Evolutionary conservation across 2,329 filamentous ascomycete genomes (phyloP), one percentile per base, ranked within the genome.

Genomic region (Ceratocystis harringtonii): DNA sequence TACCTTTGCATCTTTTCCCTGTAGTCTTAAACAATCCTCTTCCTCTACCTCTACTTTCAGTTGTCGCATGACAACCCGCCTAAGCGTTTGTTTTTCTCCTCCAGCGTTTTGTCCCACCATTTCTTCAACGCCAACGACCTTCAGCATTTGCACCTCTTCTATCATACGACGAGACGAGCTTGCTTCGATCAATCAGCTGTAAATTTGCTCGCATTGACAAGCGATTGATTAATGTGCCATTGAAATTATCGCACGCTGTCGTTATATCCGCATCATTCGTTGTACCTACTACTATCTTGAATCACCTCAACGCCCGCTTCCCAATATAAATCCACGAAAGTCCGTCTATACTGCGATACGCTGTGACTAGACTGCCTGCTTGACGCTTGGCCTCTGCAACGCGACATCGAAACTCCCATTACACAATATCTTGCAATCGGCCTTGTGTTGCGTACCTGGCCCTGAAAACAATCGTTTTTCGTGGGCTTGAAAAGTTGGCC

Each of bases 31-130:
- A 58, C 28, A 8, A 8, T 52, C 55, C 28, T 5, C 28, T 28
- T 52, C 55, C 55, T 5, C 28, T 28, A 28, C 28, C 28, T 58
- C 15, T 36, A 36, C 15, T 36, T n/a, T n/a, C 3, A 32, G 28
- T 58, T n/a, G 22, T 58, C 55, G 55, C 55, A 58, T 58, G 25
- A 58, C 55, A 58, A 19, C 17, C 55, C 55, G 30, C 55, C 52
- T 58, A 17, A 36, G 55, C 55, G 55, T 58, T 58, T 58, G 55
- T 58, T 58, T 36, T 10, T n/a, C 15, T 19, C 55, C 28, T 17
- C 55, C 55, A 58, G 55, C 55, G 55, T 58, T 36, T 58, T 58
- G 55, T 58, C 55, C 55, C 55, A 58, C 55, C 30, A 36, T 30
- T 36, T 58, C 30, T 5, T 36, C 30, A 17, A 32, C 5, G 8